Evolutionary conservation across 129 eudicot genomes (phyloP).

Genomic region (Scalesia atractyloides): DNA sequence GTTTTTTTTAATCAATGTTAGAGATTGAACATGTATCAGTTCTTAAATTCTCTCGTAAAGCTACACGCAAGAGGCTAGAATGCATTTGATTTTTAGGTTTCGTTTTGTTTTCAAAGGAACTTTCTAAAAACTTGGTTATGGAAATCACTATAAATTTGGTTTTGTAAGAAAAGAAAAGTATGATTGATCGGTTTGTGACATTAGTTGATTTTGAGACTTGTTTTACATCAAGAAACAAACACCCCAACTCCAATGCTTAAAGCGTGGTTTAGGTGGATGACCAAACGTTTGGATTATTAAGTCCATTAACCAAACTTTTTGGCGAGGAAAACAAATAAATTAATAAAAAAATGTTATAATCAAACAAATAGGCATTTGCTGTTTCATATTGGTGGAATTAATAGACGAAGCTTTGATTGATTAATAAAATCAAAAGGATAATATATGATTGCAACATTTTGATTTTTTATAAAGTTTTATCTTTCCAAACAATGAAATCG

Average conservation of each 20-base stretch:
- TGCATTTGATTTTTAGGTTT: background rate
- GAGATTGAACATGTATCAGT: too few species aligned
- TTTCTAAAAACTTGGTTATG: background rate
- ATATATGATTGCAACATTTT: too few species aligned
- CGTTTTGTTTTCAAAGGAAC: background rate
- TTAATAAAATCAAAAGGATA: background rate
- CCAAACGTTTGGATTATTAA: slow-evolving; percentile 29
- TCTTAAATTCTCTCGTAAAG: too few species aligned
- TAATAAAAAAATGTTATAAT: background rate
- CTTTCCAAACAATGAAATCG: too few species aligned
- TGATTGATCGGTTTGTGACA: slow-evolving; percentile 1
- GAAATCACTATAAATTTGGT: background rate
- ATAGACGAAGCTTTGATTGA: background rate
- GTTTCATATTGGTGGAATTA: background rate
- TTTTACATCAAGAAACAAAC: slow-evolving; percentile 22
- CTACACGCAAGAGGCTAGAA: background rate
- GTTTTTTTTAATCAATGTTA: too few species aligned
- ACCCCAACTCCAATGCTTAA: slow-evolving; percentile 37
- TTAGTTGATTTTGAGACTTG: slow-evolving; percentile 18
- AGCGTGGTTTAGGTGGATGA: slow-evolving; percentile 41
- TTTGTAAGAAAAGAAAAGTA: background rate
- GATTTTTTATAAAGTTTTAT: too few species aligned
- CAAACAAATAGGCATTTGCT: background rate
- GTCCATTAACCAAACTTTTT: slow-evolving; percentile 23
- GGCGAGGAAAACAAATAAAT: background rate